These are phyloP conservation scores for Pyricularia sp. DNA, from an alignment of 2,329 filamentous ascomycete species.

Conservation along the genomic window DNA sequence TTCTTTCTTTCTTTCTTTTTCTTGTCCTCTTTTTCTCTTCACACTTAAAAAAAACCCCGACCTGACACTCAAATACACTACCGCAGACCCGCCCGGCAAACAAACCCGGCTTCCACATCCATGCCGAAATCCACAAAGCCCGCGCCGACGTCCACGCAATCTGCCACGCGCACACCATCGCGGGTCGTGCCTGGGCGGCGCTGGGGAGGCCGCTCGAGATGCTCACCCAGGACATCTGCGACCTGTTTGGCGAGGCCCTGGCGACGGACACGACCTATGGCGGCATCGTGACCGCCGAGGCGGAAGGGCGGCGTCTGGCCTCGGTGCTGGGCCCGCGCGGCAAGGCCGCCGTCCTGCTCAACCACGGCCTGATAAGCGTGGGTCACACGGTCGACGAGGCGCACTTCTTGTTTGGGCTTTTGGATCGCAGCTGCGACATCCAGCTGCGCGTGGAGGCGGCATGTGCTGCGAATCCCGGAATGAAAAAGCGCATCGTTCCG, in stretches of 20 bases:
- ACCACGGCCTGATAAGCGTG: conserved; percentile 20
- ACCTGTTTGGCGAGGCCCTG: not conserved
- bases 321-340: not conserved
- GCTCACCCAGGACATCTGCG: conserved; percentile 45
- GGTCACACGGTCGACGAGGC: conserved; percentile 10
- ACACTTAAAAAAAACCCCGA: not conserved
- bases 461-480: not conserved
- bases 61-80: not conserved
- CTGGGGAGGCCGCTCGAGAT: conserved; percentile 49
- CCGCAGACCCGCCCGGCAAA: not conserved
- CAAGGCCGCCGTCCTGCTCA: not conserved
- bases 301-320: not conserved
- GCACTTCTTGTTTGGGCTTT: not conserved
- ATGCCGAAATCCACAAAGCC: conserved; percentile 46
- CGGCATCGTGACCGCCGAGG: not conserved
- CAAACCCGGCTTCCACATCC: conserved; percentile 45
- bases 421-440: not conserved
- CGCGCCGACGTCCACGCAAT: conserved; percentile 46
- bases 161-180: conserved; percentile 46
- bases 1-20: not conserved
- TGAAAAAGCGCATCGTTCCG: not conserved
- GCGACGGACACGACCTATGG: not conserved
- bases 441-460: not conserved
- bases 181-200: conserved; percentile 46
- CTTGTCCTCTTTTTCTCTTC: not conserved